These are phyloP conservation scores for Trichoderma simmonsii DNA, from an alignment of 2,329 filamentous ascomycete genomes.

Conservation along the genomic window DNA sequence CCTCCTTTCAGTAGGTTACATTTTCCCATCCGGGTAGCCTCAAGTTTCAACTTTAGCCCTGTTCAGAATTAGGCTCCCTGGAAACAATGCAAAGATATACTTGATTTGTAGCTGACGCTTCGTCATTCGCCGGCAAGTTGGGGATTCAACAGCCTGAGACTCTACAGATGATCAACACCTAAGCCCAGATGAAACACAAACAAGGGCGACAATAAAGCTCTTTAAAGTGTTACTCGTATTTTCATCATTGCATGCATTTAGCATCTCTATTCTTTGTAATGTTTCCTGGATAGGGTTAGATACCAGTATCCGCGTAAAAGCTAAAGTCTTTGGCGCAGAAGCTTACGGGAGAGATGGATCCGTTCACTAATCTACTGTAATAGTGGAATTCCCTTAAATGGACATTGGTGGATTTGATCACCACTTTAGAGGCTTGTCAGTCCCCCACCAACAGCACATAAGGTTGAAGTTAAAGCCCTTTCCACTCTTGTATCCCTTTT, in stretches of 20 bases:
- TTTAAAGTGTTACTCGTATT: neutral
- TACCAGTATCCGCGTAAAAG: neutral
- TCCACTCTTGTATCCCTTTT: neutral
- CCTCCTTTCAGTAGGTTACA: neutral
- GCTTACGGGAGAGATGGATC: neutral
- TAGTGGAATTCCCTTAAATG: neutral
- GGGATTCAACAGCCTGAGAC: neutral
- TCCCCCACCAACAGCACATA: neutral
- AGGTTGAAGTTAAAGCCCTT: neutral
- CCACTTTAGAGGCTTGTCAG: neutral
- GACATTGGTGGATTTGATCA: neutral
- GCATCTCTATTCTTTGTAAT: neutral
- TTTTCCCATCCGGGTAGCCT: neutral
- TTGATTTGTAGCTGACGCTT: neutral
- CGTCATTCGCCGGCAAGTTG: neutral
- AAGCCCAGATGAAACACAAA: neutral
- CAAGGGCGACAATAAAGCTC: neutral
- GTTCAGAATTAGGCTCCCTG: neutral
- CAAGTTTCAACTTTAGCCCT: neutral
- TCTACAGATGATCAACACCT: neutral
- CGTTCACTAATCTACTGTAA: neutral
- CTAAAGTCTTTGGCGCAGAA: neutral
- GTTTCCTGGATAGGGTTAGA: neutral
- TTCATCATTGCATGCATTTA: neutral
- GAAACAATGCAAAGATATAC: neutral